These are phyloP conservation scores for Bretschneidera sinensis DNA, from an alignment of 345 rosid species.

Conservation along the genomic window DNA sequence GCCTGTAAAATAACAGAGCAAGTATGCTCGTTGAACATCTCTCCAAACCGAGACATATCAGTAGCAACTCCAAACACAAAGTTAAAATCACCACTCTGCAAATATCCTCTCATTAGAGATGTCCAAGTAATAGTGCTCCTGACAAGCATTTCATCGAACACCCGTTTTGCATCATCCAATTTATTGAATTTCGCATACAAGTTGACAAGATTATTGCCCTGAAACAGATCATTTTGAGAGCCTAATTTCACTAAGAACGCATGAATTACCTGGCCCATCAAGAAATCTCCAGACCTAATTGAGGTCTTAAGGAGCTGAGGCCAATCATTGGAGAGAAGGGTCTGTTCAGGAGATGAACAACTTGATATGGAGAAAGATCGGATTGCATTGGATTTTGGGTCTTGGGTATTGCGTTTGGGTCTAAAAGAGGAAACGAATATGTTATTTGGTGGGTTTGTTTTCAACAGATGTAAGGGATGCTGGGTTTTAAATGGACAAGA, in stretches of 20 bases:
- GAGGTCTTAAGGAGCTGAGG: slow-evolving; percentile 30
- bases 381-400: background rate
- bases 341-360: slow-evolving; percentile 1
- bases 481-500: slow-evolving; percentile 1
- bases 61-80: slow-evolving; percentile 10
- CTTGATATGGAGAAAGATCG: background rate
- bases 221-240: slow-evolving; percentile 13
- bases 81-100: slow-evolving; percentile 21
- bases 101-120: slow-evolving; percentile 27
- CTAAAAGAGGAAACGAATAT: background rate
- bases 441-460: background rate
- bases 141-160: slow-evolving; percentile 32
- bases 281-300: slow-evolving; percentile 16
- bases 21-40: slow-evolving; percentile 32
- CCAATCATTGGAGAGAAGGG: slow-evolving; percentile 6
- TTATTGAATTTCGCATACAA: slow-evolving; percentile 17
- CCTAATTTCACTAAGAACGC: slow-evolving; percentile 20
- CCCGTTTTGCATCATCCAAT: slow-evolving; percentile 18
- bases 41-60: slow-evolving; percentile 22
- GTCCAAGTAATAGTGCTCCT: slow-evolving; percentile 35
- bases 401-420: background rate
- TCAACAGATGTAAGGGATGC: background rate
- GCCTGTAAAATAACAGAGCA: slow-evolving; percentile 33
- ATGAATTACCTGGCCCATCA: slow-evolving; percentile 28
- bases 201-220: slow-evolving; percentile 24